Conservation (phyloP, 2,329 filamentous ascomycete genomes). For the Beauveria pseudobassiana region DNA sequence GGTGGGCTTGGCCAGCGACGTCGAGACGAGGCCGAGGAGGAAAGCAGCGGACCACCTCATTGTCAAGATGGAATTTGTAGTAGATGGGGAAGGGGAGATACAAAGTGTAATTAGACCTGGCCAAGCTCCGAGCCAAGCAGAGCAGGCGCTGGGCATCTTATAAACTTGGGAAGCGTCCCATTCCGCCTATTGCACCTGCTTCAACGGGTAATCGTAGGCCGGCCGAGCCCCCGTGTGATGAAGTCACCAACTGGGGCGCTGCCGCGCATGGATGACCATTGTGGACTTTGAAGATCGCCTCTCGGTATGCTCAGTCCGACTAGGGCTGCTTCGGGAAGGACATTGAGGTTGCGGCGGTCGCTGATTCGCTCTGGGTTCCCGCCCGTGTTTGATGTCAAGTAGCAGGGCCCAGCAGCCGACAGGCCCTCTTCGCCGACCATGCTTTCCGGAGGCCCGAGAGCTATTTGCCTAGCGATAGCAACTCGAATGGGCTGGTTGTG, state of each 20-base stretch:
- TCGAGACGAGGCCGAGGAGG: constrained; percentile 6
- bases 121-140: neutral
- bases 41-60: constrained; percentile 9
- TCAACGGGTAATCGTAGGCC: neutral
- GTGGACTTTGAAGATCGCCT: constrained; percentile 1
- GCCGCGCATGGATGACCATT: neutral
- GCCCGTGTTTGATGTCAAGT: neutral
- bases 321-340: constrained; percentile 7
- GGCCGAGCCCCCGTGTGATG: neutral
- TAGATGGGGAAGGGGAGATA: neutral
- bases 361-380: neutral
- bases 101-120: neutral
- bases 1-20: constrained; percentile 4
- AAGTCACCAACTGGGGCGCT: neutral
- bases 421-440: neutral
- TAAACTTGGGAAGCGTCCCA: neutral
- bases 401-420: neutral
- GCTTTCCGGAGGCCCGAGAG: neutral
- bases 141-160: neutral
- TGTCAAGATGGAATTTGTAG: neutral
- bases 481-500: neutral
- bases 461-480: neutral
- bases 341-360: neutral
- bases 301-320: neutral
- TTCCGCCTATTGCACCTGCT: constrained; percentile 1